Evolutionary conservation across 257 asterid genomes (phyloP).

Genomic region (Nicotiana noctiflora): DNA sequence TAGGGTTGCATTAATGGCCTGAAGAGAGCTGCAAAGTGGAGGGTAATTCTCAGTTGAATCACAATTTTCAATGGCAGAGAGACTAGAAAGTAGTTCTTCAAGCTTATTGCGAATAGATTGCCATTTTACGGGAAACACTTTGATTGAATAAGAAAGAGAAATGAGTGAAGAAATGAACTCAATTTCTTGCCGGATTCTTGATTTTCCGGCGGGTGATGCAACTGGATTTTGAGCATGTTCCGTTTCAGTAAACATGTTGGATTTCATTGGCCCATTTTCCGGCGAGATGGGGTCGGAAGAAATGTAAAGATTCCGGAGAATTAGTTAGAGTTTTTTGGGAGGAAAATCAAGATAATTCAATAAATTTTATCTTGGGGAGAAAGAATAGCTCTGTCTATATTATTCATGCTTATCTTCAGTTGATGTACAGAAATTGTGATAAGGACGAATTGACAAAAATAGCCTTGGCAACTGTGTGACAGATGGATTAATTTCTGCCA

Average conservation of each 20-base stretch:
- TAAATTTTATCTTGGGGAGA: constrained; percentile 32
- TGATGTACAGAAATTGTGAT: constrained; percentile 23
- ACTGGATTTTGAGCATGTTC: not conserved
- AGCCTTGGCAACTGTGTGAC: not conserved
- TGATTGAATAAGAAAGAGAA: constrained; percentile 58
- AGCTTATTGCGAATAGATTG: constrained; percentile 47
- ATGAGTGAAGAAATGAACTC: constrained; percentile 49
- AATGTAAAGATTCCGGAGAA: constrained; percentile 30
- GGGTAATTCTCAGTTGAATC: constrained; percentile 36
- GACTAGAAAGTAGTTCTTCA: constrained; percentile 62
- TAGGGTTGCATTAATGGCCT: constrained; percentile 44
- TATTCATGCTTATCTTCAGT: constrained; percentile 19
- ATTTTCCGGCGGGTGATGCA: constrained; percentile 14
- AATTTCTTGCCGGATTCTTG: constrained; percentile 33
- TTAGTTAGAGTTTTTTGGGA: constrained; percentile 16
- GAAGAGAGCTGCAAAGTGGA: constrained; percentile 39
- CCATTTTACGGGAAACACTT: constrained; percentile 65
- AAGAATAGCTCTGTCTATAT: constrained; percentile 11
- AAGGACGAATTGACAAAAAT: not conserved
- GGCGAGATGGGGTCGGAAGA: not conserved
- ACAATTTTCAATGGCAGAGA: constrained; percentile 59
- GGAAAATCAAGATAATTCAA: not conserved
- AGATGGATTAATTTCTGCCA: not conserved
- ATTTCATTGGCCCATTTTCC: not conserved
- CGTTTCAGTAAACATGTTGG: constrained; percentile 23